Evolutionary conservation across 441 rosid genomes (phyloP), one percentile per base, ranked within the genome.

Genomic region (Jatropha podagrica): DNA sequence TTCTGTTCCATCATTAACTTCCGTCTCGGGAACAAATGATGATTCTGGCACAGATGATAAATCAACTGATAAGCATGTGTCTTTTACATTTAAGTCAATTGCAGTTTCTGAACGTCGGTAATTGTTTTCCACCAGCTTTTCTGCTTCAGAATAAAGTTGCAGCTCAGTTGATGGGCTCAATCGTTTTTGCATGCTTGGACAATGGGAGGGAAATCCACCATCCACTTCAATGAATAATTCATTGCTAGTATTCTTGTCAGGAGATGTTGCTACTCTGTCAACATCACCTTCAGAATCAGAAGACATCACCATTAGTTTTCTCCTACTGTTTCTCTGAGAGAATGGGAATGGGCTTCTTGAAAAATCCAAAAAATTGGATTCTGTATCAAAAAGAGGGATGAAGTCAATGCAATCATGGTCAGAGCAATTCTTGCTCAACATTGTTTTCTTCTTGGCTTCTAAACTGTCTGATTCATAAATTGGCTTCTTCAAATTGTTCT

Each of bases 21-120:
- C 77, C 66, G 97, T 96, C 83, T 96, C 99, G 7, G 96, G 96
- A 81, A 93, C 93, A 85, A 82, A 85, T 4, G 95, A 85, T 78
- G 99, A 92, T 82, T 95, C 98, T 44, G 96, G 96, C 78, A 92
- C 97, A 81, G 82, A 84, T 64, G 98, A 94, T n/a, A 89, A 66
- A 80, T 92, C 97, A 70, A 80, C 68, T 59, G 92, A 86, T 83
- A 76, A 76, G 75, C 87, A 84, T 32, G 80, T 68, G 48, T 81
- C 82, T 42, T 78, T 79, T 44, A 77, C 77, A 78, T 80, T 72
- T 38, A 81, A 75, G 65, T 76, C 76, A 65, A 72, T 78, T 64
- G 75, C 76, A 74, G 76, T 69, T 80, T 82, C 88, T 66, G 83
- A 78, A 83, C 73, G 75, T 12, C 75, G 82, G 73, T 70, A 71